Evolutionary conservation across 2,329 filamentous ascomycete genomes (phyloP).

Genomic region (Cryphonectria nitschkei): DNA sequence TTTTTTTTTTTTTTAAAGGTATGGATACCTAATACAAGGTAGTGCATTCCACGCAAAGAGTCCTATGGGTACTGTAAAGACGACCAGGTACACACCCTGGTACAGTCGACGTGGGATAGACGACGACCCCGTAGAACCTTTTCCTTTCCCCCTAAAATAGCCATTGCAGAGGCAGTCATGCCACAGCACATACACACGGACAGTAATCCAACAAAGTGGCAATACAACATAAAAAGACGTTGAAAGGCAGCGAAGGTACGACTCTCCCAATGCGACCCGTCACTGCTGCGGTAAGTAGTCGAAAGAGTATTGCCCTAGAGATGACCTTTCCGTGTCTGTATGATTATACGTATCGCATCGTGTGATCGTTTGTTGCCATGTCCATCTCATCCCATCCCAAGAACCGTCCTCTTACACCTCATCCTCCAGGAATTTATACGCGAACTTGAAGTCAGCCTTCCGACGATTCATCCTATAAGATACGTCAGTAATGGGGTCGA

Average conservation of each 20-base stretch:
- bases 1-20: no score
- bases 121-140: neutral
- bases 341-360: slow-evolving; percentile 1
- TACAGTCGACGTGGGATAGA: neutral
- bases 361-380: neutral
- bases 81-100: neutral
- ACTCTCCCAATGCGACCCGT: neutral
- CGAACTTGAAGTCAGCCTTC: slow-evolving; percentile 98
- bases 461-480: slow-evolving; percentile 91
- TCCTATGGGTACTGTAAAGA: neutral
- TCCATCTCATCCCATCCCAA: neutral
- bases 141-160: neutral
- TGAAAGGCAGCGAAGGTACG: neutral
- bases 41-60: neutral
- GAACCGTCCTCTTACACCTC: slow-evolving; percentile 65
- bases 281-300: neutral
- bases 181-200: neutral
- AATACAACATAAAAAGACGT: neutral
- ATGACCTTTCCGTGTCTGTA: neutral
- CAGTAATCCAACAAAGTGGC: neutral
- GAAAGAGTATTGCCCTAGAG: neutral
- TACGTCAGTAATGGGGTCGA: slow-evolving; percentile 1
- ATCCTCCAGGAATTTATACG: slow-evolving; percentile 96
- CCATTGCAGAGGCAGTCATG: neutral
- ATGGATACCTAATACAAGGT: neutral